phyloP scores from a whole-genome alignment of 179 eudicot species.

The Beta macrorhiza region DNA sequence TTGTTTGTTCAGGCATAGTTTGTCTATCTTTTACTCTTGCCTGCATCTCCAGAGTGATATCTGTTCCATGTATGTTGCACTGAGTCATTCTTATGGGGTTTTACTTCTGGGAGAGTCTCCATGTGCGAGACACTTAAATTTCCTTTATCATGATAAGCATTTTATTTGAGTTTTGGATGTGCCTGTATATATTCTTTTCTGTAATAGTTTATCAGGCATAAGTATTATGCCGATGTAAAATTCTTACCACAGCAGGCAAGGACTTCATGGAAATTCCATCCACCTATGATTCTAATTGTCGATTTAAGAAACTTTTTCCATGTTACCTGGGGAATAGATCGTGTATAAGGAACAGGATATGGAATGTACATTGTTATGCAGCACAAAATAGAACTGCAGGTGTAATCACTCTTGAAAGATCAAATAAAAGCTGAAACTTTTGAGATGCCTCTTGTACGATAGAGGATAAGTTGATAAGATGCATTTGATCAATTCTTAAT shows the following conservation, averaged over 20 bases:
- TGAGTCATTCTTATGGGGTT: neutral
- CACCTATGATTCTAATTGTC: neutral
- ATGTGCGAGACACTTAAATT: neutral
- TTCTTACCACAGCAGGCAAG: neutral
- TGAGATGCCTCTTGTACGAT: neutral
- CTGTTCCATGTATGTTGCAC: neutral
- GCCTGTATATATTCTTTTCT: neutral
- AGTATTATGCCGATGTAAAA: neutral
- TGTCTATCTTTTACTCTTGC: neutral
- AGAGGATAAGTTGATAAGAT: no score
- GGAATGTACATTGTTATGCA: neutral
- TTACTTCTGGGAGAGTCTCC: neutral
- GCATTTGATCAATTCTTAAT: no score
- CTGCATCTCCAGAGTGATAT: neutral
- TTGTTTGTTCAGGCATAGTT: constrained; percentile 3
- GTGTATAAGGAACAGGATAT: neutral
- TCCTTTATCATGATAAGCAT: neutral
- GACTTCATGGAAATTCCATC: neutral
- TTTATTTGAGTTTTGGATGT: neutral
- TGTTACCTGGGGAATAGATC: neutral
- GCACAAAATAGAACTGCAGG: neutral
- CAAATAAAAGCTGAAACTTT: neutral
- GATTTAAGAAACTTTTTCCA: no score
- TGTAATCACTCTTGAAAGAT: neutral
- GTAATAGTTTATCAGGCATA: neutral